Percentiles rank a stretch among this genome's conserved stretches.
Evolutionary conservation across 345 rosid species (phyloP).

Genomic region (Schrenkiella parvula): DNA sequence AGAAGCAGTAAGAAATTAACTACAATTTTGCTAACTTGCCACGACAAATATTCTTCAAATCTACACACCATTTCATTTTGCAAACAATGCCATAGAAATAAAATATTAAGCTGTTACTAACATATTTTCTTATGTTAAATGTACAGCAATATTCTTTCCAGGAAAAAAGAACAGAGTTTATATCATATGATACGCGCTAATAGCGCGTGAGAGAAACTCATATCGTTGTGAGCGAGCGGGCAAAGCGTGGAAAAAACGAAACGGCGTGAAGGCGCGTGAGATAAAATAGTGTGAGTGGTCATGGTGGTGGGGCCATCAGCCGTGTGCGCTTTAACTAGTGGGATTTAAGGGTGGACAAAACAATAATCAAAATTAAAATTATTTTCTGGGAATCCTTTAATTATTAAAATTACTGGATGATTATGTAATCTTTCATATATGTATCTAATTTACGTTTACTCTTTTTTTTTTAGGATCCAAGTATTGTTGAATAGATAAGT

Average conservation of each 20-base stretch:
- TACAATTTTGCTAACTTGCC: not conserved
- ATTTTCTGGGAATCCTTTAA: not conserved
- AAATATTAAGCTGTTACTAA: not conserved
- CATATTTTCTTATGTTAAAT: no score
- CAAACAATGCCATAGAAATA: not conserved
- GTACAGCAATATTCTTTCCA: no score
- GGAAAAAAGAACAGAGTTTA: not conserved
- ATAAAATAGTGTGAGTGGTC: not conserved
- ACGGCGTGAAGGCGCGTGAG: conserved; percentile 11
- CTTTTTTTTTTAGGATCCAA: not conserved
- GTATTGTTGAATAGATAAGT: not conserved
- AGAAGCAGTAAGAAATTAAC: not conserved
- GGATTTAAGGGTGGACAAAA: not conserved
- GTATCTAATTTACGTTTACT: not conserved
- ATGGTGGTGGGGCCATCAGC: not conserved
- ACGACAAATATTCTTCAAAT: conserved; percentile 1
- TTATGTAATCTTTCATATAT: not conserved
- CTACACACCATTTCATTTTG: not conserved
- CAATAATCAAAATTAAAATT: not conserved
- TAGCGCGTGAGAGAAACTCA: not conserved
- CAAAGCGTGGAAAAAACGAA: not conserved
- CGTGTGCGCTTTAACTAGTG: conserved; percentile 2
- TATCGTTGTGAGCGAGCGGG: not conserved
- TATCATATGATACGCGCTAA: not conserved
- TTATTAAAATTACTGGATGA: not conserved